phyloP scores from a whole-genome alignment of 176 grass and related monocot genomes.

The Areca catechu region DNA sequence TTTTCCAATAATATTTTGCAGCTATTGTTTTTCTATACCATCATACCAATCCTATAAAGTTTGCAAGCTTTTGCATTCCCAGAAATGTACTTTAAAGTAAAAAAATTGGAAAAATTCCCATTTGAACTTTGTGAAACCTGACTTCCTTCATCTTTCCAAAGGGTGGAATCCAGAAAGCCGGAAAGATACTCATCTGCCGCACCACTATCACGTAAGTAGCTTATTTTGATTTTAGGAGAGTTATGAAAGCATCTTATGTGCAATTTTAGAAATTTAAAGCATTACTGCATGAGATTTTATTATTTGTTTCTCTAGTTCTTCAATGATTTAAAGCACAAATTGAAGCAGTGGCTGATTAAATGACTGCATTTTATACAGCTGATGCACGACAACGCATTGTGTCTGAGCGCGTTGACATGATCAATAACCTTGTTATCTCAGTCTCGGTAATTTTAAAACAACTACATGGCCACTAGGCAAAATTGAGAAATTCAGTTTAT shows the following conservation, averaged over 20 bases:
- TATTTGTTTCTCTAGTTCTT: constrained; percentile 10
- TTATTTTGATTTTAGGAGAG: not conserved
- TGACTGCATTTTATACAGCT: constrained; percentile 44
- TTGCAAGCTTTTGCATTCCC: no score
- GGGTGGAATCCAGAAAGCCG: constrained; percentile 91
- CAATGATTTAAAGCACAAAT: not conserved
- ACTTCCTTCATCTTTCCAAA: constrained; percentile 29
- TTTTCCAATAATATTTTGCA: no score
- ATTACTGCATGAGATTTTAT: no score
- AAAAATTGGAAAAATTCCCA: not conserved
- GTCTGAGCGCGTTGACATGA: constrained; percentile 86
- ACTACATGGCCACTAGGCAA: not conserved
- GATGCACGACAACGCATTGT: constrained; percentile 96
- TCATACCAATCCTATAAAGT: no score
- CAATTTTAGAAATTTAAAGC: no score
- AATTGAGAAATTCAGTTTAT: no score
- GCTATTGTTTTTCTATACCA: no score
- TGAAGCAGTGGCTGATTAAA: constrained; percentile 22
- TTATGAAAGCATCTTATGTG: no score
- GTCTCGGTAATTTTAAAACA: constrained; percentile 66
- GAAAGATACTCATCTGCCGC: constrained; percentile 93
- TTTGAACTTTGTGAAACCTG: constrained; percentile 4
- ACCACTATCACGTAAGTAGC: constrained; percentile 69
- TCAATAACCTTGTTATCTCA: constrained; percentile 80
- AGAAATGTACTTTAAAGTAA: no score